Conservation (phyloP, 441 rosid species). For the Adansonia grandidieri region DNA sequence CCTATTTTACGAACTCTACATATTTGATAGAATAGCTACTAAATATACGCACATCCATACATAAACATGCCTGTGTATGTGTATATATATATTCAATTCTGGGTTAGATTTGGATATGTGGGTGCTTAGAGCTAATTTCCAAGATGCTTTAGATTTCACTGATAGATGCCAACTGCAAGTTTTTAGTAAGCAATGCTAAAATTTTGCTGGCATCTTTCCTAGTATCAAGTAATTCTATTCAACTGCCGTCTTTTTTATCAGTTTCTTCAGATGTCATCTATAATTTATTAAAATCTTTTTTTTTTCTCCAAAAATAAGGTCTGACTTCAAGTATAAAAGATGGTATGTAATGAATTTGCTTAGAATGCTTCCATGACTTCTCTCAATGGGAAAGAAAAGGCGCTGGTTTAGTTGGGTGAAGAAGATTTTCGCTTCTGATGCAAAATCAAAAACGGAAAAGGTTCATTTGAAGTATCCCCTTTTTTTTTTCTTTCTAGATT, state of each 20-base stretch:
- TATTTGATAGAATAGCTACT: neutral
- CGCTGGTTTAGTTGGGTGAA: slow-evolving; percentile 76
- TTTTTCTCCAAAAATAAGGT: slow-evolving; percentile 10
- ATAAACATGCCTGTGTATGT: neutral
- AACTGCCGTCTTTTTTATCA: neutral
- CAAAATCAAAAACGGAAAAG: slow-evolving; percentile 56
- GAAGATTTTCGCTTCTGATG: slow-evolving; percentile 53
- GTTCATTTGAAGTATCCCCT: slow-evolving; percentile 30
- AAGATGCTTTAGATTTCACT: neutral
- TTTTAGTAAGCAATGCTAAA: neutral
- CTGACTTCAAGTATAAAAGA: slow-evolving; percentile 19
- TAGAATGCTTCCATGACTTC: slow-evolving; percentile 38
- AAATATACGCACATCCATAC: too few species aligned
- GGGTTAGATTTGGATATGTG: neutral
- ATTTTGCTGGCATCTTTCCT: too few species aligned
- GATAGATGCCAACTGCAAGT: neutral
- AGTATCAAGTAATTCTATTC: too few species aligned
- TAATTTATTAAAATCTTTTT: neutral
- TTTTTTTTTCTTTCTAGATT: too few species aligned
- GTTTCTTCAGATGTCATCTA: neutral
- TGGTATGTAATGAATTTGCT: slow-evolving; percentile 24
- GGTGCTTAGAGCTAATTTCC: neutral
- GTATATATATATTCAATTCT: neutral
- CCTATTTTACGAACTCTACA: neutral
- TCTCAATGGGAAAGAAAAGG: slow-evolving; percentile 56